Evolutionary conservation across 2,329 filamentous ascomycete genomes (phyloP).

Genomic region (Fusarium illudens): DNA sequence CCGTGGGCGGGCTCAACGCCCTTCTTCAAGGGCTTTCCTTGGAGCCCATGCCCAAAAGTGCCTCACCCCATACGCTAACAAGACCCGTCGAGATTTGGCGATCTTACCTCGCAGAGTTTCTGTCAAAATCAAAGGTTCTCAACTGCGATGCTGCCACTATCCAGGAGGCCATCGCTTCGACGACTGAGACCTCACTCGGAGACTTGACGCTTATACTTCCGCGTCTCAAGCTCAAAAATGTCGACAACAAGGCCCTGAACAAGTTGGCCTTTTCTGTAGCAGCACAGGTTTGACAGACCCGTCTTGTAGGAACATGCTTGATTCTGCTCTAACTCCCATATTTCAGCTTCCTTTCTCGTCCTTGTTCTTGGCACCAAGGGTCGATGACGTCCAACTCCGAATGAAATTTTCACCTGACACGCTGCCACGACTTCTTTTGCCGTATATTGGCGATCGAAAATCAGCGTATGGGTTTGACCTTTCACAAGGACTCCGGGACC

Average conservation of each 20-base stretch:
- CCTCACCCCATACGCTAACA: slow-evolving; percentile 7
- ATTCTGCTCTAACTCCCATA: not conserved
- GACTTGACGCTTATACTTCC: slow-evolving; percentile 24
- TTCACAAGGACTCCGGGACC: slow-evolving; percentile 7
- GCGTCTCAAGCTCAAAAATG: slow-evolving; percentile 11
- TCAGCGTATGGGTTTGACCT: slow-evolving; percentile 10
- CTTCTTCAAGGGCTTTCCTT: slow-evolving; percentile 11
- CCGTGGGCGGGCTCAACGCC: slow-evolving; percentile 9
- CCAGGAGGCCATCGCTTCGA: slow-evolving; percentile 22
- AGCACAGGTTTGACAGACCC: not conserved
- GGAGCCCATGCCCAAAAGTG: slow-evolving; percentile 12
- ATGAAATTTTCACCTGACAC: slow-evolving; percentile 20
- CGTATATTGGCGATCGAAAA: slow-evolving; percentile 16
- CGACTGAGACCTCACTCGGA: slow-evolving; percentile 20
- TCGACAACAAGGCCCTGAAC: slow-evolving; percentile 12
- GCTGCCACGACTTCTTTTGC: slow-evolving; percentile 17
- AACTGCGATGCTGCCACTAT: slow-evolving; percentile 17
- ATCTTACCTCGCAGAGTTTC: slow-evolving; percentile 8
- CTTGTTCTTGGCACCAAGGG: slow-evolving; percentile 12
- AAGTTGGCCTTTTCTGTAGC: slow-evolving; percentile 15
- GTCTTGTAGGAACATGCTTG: not conserved
- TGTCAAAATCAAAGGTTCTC: slow-evolving; percentile 1
- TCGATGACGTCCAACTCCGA: slow-evolving; percentile 24
- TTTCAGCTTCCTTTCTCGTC: slow-evolving; percentile 14
- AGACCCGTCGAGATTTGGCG: slow-evolving; percentile 27